These are phyloP conservation scores for Calvatia gigantea DNA, from an alignment of 768 basidiomycete genomes.

Conservation along the genomic window DNA sequence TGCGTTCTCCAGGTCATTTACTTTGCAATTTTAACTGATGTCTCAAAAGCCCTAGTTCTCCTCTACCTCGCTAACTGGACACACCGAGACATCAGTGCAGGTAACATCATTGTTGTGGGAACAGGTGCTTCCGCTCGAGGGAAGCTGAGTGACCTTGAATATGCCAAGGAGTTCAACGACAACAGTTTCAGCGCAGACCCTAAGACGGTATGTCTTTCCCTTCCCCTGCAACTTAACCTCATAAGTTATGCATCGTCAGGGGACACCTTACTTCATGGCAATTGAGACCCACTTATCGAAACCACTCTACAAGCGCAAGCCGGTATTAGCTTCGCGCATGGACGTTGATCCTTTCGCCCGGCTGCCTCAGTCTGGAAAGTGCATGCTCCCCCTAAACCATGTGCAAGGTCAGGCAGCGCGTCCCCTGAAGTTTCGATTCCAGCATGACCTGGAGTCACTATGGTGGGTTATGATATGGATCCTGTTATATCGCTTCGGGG, in stretches of 20 bases:
- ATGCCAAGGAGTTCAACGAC: neutral
- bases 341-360: neutral
- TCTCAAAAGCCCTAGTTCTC: neutral
- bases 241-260: neutral
- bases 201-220: neutral
- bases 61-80: conserved; percentile 4
- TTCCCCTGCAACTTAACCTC: neutral
- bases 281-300: neutral
- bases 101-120: neutral
- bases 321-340: too few species aligned
- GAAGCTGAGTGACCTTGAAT: conserved; percentile 10
- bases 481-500: too few species aligned
- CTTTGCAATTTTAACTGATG: neutral
- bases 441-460: neutral
- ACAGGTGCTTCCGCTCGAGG: neutral
- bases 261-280: conserved; percentile 1
- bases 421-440: neutral
- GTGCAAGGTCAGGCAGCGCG: neutral
- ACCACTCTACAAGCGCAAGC: neutral
- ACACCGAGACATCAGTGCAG: conserved; percentile 3
- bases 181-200: neutral
- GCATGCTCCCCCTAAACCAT: neutral
- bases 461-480: neutral
- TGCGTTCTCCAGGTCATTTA: neutral
- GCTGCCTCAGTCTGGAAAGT: neutral